phyloP scores from a whole-genome alignment of 176 grass and related monocot species.

The Microstegium vimineum region DNA sequence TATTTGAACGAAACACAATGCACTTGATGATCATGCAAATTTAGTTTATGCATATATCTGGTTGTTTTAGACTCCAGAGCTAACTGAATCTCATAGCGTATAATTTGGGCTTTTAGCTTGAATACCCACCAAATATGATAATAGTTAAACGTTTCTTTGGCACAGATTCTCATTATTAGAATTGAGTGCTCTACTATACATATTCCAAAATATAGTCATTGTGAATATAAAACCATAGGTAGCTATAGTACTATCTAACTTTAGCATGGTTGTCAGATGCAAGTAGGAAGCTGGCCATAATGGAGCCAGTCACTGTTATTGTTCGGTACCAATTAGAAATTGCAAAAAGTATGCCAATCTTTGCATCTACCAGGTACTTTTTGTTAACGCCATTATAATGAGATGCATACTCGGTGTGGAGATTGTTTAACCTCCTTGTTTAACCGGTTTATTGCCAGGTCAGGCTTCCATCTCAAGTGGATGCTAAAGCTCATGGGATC shows the following conservation, averaged over 20 bases:
- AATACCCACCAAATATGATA: not conserved
- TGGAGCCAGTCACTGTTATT: not conserved
- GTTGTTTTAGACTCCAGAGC: not conserved
- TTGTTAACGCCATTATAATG: not conserved
- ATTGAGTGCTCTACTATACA: not conserved
- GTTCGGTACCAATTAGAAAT: not conserved
- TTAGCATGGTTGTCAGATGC: not conserved
- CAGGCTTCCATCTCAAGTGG: not conserved
- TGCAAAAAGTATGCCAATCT: not conserved
- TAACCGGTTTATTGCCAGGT: not conserved
- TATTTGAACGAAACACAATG: not conserved
- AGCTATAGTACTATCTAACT: conserved; percentile 11
- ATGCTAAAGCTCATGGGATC: not conserved
- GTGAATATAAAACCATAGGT: not conserved
- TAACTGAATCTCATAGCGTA: not conserved
- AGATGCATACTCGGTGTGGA: not conserved
- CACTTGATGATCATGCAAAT: not conserved
- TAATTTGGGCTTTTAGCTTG: not conserved
- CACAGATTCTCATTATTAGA: not conserved
- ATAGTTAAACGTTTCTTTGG: not conserved
- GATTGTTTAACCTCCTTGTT: not conserved
- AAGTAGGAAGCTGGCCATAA: not conserved
- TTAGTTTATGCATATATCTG: not conserved
- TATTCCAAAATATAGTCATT: not conserved
- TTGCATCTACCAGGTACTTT: conserved; percentile 3